phyloP scores from a whole-genome alignment of 1,139 yeast species.

The Sugiyamaella novakii region DNA sequence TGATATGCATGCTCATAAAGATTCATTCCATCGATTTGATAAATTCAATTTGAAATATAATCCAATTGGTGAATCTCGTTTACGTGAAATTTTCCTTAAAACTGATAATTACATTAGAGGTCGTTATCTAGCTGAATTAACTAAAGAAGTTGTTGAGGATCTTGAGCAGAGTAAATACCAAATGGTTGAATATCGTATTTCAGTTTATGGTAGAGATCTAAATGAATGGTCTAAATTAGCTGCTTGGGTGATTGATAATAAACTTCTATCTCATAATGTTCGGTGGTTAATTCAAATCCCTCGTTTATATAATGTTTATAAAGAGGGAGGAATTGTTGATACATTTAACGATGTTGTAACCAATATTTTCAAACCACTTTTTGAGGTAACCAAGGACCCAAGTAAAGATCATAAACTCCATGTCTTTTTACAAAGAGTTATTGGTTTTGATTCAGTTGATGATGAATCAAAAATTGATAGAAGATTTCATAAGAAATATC shows the following conservation, averaged over 20 bases:
- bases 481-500: constrained; percentile 75
- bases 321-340: constrained; percentile 67
- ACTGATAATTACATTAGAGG: constrained; percentile 94
- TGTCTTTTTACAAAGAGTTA: constrained; percentile 85
- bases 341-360: constrained; percentile 75
- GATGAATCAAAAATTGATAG: constrained; percentile 94
- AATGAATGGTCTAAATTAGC: constrained; percentile 97
- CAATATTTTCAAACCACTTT: constrained; percentile 85
- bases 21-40: constrained; percentile 96
- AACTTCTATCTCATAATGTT: constrained; percentile 87
- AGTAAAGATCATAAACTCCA: constrained; percentile 82
- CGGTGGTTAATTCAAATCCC: constrained; percentile 98
- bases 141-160: constrained; percentile 89
- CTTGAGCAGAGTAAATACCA: constrained; percentile 94
- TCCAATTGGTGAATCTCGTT: constrained; percentile 96
- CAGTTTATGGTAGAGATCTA: constrained; percentile 84
- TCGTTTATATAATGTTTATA: constrained; percentile 85
- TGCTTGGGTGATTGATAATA: constrained; percentile 91
- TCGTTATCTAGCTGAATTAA: constrained; percentile 85
- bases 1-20: constrained; percentile 99
- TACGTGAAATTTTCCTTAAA: constrained; percentile 92
- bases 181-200: constrained; percentile 94
- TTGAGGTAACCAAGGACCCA: constrained; percentile 88
- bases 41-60: constrained; percentile 96
- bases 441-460: constrained; percentile 97